Conservation (phyloP, 2,329 filamentous ascomycete species). For the Fonsecaea nubica region DNA sequence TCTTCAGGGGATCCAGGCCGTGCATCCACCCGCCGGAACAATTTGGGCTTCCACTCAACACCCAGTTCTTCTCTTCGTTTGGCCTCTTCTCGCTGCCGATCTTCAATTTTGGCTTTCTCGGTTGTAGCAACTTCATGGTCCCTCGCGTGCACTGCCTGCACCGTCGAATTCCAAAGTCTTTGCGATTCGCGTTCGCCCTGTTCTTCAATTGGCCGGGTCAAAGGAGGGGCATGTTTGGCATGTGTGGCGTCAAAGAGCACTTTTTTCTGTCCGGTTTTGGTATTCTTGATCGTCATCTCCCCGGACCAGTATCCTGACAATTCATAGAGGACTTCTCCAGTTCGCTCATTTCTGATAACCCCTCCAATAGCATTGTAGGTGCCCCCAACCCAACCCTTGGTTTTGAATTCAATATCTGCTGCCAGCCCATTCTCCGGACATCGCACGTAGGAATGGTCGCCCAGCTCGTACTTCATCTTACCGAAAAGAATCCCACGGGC, state of each 20-base stretch:
- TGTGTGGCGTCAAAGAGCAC: conserved; percentile 85
- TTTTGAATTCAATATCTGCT: conserved; percentile 97
- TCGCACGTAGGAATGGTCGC: conserved; percentile 72
- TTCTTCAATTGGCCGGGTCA: conserved; percentile 77
- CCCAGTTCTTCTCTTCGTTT: conserved; percentile 77
- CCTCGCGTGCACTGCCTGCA: conserved; percentile 77
- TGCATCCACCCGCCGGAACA: conserved; percentile 78
- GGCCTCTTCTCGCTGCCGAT: conserved; percentile 87
- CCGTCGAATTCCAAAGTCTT: conserved; percentile 81
- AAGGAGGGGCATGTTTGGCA: conserved; percentile 76
- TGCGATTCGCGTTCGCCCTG: conserved; percentile 92
- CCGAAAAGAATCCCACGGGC: conserved; percentile 95
- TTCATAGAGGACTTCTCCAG: conserved; percentile 87
- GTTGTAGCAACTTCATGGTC: conserved; percentile 91
- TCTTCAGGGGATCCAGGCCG: conserved; percentile 75
- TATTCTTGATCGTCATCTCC: conserved; percentile 89
- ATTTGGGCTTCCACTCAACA: conserved; percentile 83
- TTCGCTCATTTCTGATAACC: conserved; percentile 84
- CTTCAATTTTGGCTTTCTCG: conserved; percentile 96
- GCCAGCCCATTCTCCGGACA: conserved; percentile 86
- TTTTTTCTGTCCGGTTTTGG: conserved; percentile 88
- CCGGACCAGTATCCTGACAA: conserved; percentile 91
- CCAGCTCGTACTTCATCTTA: conserved; percentile 99
- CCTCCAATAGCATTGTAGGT: conserved; percentile 97
- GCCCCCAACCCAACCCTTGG: conserved; percentile 94